These are phyloP conservation scores for Globisporangium camurandrum DNA, from an alignment of 352 stramenopile genomes.

Conservation along the genomic window DNA sequence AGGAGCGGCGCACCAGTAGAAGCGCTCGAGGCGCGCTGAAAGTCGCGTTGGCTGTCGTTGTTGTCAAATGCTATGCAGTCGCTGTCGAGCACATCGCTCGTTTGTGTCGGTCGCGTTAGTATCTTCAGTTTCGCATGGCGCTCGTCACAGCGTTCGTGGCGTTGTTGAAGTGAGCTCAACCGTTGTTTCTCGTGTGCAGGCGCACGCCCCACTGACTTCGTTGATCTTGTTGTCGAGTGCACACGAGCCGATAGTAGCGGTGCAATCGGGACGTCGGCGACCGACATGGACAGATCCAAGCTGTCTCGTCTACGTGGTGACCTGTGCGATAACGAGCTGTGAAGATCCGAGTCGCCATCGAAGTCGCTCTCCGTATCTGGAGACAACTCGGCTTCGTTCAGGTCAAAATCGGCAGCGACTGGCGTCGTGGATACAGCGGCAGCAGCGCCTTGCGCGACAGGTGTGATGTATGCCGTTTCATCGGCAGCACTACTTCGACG, in stretches of 20 bases:
- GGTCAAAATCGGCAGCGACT: slow-evolving; percentile 19
- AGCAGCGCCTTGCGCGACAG: not conserved
- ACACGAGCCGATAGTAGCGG: not conserved
- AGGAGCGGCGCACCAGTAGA: not conserved
- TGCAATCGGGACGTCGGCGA: slow-evolving; percentile 8
- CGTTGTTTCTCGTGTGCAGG: too few relatives aligned
- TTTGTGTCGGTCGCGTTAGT: not conserved
- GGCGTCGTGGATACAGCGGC: not conserved
- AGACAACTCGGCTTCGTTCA: slow-evolving; percentile 20
- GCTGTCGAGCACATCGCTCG: not conserved
- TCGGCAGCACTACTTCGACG: too few relatives aligned
- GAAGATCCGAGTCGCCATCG: too few relatives aligned
- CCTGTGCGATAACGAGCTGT: slow-evolving; percentile 3
- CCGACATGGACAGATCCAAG: slow-evolving; percentile 45
- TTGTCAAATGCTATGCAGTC: not conserved
- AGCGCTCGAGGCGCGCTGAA: not conserved
- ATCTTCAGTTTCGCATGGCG: not conserved
- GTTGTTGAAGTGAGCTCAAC: not conserved
- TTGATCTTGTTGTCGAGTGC: too few relatives aligned
- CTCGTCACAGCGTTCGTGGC: not conserved
- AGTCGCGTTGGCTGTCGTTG: not conserved
- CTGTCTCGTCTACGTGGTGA: slow-evolving; percentile 22
- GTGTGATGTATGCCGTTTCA: too few relatives aligned
- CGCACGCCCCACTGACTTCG: not conserved
- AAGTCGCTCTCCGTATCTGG: slow-evolving; percentile 17